These are phyloP conservation scores for Sporothrix curviconia DNA, from an alignment of 2,329 filamentous ascomycete genomes.

Conservation along the genomic window DNA sequence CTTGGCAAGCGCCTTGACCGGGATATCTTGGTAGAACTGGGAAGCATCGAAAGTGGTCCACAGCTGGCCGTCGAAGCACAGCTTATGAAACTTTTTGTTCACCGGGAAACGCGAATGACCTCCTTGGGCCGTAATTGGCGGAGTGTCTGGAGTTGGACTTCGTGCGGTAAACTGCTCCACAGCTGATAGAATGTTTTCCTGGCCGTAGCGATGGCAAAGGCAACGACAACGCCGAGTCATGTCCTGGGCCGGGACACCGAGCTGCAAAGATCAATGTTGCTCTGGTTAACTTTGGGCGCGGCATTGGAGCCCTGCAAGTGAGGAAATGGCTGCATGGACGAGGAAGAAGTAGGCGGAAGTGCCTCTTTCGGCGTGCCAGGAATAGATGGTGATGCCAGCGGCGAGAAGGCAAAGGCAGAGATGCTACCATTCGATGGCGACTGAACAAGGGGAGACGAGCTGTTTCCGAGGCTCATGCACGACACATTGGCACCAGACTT, in stretches of 20 bases:
- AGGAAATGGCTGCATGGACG: conserved; percentile 26
- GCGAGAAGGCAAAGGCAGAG: too few species aligned
- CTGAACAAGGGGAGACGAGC: too few species aligned
- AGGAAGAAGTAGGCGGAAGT: conserved; percentile 39
- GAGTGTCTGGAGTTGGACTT: conserved; percentile 74
- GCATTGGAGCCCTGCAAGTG: conserved; percentile 23
- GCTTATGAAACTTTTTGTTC: conserved; percentile 68
- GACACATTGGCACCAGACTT: conserved; percentile 42
- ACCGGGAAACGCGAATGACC: conserved; percentile 70
- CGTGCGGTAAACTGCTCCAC: conserved; percentile 74
- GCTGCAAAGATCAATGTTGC: too few species aligned
- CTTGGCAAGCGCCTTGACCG: conserved; percentile 72
- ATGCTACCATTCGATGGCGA: too few species aligned
- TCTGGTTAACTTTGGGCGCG: conserved; percentile 45
- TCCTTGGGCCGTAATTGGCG: conserved; percentile 72
- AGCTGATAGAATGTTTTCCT: conserved; percentile 51
- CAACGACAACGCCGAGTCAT: too few species aligned
- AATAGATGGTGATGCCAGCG: too few species aligned
- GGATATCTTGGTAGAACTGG: conserved; percentile 81
- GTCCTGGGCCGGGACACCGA: too few species aligned
- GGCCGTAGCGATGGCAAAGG: conserved; percentile 25
- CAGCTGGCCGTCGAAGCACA: conserved; percentile 91
- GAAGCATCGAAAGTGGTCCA: conserved; percentile 82
- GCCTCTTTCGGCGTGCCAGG: too few species aligned
- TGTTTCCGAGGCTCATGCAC: too few species aligned